Percentiles rank a stretch among this genome's conserved stretches.
phyloP scores from a whole-genome alignment of 2,329 filamentous ascomycete species.

The Knufia petricola region DNA sequence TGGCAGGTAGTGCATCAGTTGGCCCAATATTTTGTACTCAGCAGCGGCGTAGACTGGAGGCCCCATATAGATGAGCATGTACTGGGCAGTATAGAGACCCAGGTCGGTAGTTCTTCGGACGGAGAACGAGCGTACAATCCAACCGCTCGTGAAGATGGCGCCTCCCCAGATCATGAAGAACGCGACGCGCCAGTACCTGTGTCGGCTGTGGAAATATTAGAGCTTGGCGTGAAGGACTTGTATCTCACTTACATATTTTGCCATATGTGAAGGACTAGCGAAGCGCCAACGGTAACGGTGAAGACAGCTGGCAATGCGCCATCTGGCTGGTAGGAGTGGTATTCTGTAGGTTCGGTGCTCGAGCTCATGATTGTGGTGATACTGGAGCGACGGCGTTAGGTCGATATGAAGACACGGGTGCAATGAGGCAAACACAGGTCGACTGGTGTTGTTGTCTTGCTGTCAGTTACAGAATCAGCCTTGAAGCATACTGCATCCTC shows the following conservation, averaged over 20 bases:
- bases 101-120: conserved; percentile 23
- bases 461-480: too few species aligned
- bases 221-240: neutral
- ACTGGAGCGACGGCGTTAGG: too few species aligned
- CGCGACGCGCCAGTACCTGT: conserved; percentile 29
- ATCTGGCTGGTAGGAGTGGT: conserved; percentile 24
- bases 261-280: conserved; percentile 25
- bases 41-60: conserved; percentile 32
- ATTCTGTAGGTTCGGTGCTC: neutral
- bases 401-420: too few species aligned
- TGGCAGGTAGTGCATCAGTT: conserved; percentile 31
- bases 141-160: conserved; percentile 29
- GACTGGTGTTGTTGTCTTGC: too few species aligned
- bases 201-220: conserved; percentile 18
- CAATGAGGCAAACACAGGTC: too few species aligned
- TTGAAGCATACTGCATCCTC: too few species aligned
- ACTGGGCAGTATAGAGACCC: conserved; percentile 29
- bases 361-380: neutral
- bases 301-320: conserved; percentile 29
- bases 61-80: conserved; percentile 27
- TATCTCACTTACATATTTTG: conserved; percentile 27
- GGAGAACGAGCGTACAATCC: conserved; percentile 28
- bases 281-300: conserved; percentile 26
- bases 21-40: conserved; percentile 31
- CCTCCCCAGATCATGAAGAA: conserved; percentile 31